Base-by-base conservation (phyloP, 179 eudicot species). In the Nepenthes alata region DNA sequence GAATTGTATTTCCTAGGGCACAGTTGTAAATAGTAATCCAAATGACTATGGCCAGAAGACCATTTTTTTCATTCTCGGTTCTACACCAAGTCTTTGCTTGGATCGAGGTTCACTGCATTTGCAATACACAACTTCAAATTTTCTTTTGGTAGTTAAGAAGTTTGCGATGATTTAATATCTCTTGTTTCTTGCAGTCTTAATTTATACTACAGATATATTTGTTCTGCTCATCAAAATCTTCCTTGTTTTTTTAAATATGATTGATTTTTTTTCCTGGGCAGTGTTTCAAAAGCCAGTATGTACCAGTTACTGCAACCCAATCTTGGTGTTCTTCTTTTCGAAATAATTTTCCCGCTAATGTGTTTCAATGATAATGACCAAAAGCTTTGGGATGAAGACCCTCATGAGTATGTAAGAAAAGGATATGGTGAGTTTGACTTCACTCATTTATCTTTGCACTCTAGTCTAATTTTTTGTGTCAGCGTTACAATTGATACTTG, bases 401-500 rank as follows among this genome's bases (percentile, higher is more conserved):
- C 99, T 25, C 97, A 94, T 81, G 99, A 94, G 77, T 94, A 94
- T 81, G 96, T 94, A 55, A 82, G 99, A 76, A 94, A 94, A 79
- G 99, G 99, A 55, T 94, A 94, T 77, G 99, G 99, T 94, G 68
- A 71, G 94, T 77, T 60, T 38, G 41, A 55, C 37, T 50, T 59
- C 36, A 0, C 9, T 12, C 35, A 54, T 14, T 50, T 50, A 13
- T 50, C 15, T 50, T 50, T 11, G 13, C 4, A 11, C 53, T n/a
- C 4, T 47, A 11, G 8, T 8, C 11, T 8, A 6, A 50, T 13
- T n/a, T 50, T 12, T 25, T 55, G 1, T 36, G 11, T 35, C 38
- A 25, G 39, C 34, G 6, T 36, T 9, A 8, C 37, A 35, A 12
- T 34, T 9, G 38, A 25, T 8, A 25, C 45, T 25, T 25, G 25